Percentiles rank a stretch among this genome's conserved stretches.
Conservation (phyloP, 306 rosid species). For the Vigna radiata region DNA sequence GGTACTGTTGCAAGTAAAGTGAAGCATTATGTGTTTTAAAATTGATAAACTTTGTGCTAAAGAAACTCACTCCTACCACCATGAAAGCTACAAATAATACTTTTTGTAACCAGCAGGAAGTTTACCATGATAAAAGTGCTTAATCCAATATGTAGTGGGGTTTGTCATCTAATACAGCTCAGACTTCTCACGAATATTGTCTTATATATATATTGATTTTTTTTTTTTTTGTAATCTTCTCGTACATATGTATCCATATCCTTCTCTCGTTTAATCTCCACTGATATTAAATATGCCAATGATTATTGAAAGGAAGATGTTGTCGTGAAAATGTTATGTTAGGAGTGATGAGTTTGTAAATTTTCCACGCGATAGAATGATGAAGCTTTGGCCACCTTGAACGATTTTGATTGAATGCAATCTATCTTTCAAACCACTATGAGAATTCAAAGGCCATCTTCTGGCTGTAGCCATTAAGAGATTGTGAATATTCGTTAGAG, state of each 20-base stretch:
- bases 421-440: slow-evolving; percentile 20
- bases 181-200: no score
- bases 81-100: slow-evolving; percentile 45
- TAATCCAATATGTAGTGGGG: slow-evolving; percentile 58
- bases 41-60: slow-evolving; percentile 42
- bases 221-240: not conserved
- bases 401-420: slow-evolving; percentile 29
- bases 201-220: not conserved
- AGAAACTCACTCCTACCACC: slow-evolving; percentile 62
- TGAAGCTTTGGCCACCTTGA: slow-evolving; percentile 29
- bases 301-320: slow-evolving; percentile 41
- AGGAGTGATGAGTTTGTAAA: slow-evolving; percentile 11
- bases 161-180: slow-evolving; percentile 47
- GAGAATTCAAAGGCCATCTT: slow-evolving; percentile 14
- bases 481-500: not conserved
- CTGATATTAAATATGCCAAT: slow-evolving; percentile 30
- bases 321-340: slow-evolving; percentile 20
- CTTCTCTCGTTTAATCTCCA: slow-evolving; percentile 28
- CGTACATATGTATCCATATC: not conserved
- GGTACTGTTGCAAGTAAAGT: slow-evolving; percentile 55
- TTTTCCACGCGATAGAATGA: slow-evolving; percentile 15
- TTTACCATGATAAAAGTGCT: slow-evolving; percentile 57
- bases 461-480: slow-evolving; percentile 21
- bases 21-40: slow-evolving; percentile 48
- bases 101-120: slow-evolving; percentile 47